A percentile compares a stretch with the other conserved stretches of the same genome.
Conservation (phyloP, 768 basidiomycete species). For the Tricholoma saponaceum region DNA sequence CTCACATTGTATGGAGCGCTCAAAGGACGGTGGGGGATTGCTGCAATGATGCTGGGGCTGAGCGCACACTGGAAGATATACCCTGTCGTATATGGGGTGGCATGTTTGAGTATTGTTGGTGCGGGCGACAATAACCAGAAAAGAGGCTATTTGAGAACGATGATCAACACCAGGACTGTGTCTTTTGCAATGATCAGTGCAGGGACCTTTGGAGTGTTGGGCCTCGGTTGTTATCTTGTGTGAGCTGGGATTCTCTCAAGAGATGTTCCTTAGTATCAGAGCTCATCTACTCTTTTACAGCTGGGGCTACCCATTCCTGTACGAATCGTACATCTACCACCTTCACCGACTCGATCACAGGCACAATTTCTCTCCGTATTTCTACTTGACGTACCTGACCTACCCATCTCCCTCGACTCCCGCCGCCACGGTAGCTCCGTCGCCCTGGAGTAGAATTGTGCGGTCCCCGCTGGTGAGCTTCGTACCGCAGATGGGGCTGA, state of each 20-base stretch:
- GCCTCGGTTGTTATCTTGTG: constrained; percentile 68
- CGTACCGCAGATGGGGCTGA: constrained; percentile 74
- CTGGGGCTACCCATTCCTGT: constrained; percentile 91
- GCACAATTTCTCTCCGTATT: constrained; percentile 98
- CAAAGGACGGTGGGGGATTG: constrained; percentile 52
- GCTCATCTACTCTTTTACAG: constrained; percentile 35
- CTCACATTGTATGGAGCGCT: constrained; percentile 59
- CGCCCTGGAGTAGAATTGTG: constrained; percentile 40
- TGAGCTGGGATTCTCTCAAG: constrained; percentile 35
- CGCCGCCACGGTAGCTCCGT: constrained; percentile 13
- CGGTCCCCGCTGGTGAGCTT: constrained; percentile 81
- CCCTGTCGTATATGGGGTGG: constrained; percentile 86
- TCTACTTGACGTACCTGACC: constrained; percentile 90
- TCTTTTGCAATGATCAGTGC: constrained; percentile 71
- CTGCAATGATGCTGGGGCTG: constrained; percentile 74
- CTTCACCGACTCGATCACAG: constrained; percentile 89
- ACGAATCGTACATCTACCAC: constrained; percentile 93
- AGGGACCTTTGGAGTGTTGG: constrained; percentile 61
- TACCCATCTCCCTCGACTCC: constrained; percentile 45
- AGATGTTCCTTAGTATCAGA: constrained; percentile 1
- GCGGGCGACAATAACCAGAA: constrained; percentile 13
- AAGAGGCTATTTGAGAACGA: constrained; percentile 29
- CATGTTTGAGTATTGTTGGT: constrained; percentile 58
- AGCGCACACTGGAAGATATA: constrained; percentile 98
- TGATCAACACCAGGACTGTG: constrained; percentile 49